Evolutionary conservation across 805 yeast genomes (phyloP).

Genomic region (Wickerhamomyces kurtzmanii): DNA sequence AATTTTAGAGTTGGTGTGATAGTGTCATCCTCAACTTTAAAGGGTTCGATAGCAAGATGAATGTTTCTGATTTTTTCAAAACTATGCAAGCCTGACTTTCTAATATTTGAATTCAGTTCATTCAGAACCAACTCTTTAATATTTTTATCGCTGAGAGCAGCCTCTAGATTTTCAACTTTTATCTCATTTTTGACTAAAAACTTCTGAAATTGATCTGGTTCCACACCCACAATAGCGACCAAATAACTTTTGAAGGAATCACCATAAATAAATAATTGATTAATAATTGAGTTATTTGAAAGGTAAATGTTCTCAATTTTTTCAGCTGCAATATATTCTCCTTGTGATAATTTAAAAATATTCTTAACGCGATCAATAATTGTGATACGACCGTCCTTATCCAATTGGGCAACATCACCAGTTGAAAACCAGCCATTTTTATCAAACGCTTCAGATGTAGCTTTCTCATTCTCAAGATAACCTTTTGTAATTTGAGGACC

Average conservation of each 20-base stretch:
- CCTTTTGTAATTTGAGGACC: conserved; percentile 54
- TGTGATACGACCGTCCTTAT: conserved; percentile 39
- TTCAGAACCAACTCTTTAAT: conserved; percentile 25
- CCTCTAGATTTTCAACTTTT: conserved; percentile 18
- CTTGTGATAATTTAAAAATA: conserved; percentile 61
- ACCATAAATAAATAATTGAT: conserved; percentile 56
- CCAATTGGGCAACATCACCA: conserved; percentile 55
- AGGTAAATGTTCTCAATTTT: conserved; percentile 59
- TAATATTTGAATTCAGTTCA: conserved; percentile 26
- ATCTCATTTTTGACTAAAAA: conserved; percentile 7
- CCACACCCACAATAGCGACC: conserved; percentile 57
- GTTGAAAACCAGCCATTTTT: conserved; percentile 57
- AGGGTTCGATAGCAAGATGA: conserved; percentile 37
- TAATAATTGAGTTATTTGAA: conserved; percentile 36
- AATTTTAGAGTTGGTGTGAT: conserved; percentile 51
- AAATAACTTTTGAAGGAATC: conserved; percentile 45
- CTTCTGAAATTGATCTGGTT: conserved; percentile 25
- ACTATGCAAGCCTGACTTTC: conserved; percentile 27
- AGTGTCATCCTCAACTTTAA: conserved; percentile 39
- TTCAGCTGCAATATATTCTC: conserved; percentile 69
- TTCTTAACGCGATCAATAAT: conserved; percentile 73
- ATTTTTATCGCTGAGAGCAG: conserved; percentile 20
- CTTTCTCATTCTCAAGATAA: conserved; percentile 48
- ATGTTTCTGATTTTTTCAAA: conserved; percentile 44
- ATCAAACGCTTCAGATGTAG: conserved; percentile 42